Base-by-base conservation (phyloP, 2,329 filamentous ascomycete genomes). In the Dactylella cylindrospora region DNA sequence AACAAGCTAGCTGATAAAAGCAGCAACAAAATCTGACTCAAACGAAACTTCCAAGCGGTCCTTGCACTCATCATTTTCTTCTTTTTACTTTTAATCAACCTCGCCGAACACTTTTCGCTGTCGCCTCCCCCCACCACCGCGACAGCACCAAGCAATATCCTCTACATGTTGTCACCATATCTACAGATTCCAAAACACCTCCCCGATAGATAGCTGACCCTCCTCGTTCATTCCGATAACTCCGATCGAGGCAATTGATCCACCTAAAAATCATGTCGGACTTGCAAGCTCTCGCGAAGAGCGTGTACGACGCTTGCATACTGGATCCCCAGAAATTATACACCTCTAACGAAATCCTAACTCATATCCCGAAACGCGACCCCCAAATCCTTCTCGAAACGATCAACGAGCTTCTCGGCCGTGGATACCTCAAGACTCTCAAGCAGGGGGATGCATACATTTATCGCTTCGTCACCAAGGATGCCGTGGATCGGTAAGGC, bases 341-440 rank as follows among this genome's bases (percentile, higher is more conserved):
- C 51, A 41, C 38, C 5, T 43, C 44, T 3, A 28, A 38, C 15
- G 59, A 64, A 12, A 32, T 64, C 1, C 40, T 55, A 13, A 25
- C 44, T 12, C 26, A 41, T n/a, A 32, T 57, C n/a, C 59, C 59
- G 3, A 52, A 44, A 26, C 44, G 52, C 12, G 59, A 64, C 23
- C 26, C 41, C 8, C 32, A 52, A 9, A 13, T 52, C 5, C 32
- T 57, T 3, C 31, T 55, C 3, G 32, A 50, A 5, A 52, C 45
- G 7, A 40, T 69, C 64, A 69, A 69, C 26, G 65, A 69, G 35
- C 64, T 69, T 8, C 45, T 69, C 10, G 46, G 52, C 9, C 49
- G 51, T 9, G 55, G 67, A 5, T 65, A 66, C 15, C 39, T 69
- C 12, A 67, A 65, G n/a, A 61, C 66, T 1, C 45, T 69, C 23